Percentiles rank a stretch among this genome's conserved stretches.
Evolutionary conservation across 495 filamentous ascomycete species (phyloP).

Genomic region (Talaromyces thailandensis): DNA sequence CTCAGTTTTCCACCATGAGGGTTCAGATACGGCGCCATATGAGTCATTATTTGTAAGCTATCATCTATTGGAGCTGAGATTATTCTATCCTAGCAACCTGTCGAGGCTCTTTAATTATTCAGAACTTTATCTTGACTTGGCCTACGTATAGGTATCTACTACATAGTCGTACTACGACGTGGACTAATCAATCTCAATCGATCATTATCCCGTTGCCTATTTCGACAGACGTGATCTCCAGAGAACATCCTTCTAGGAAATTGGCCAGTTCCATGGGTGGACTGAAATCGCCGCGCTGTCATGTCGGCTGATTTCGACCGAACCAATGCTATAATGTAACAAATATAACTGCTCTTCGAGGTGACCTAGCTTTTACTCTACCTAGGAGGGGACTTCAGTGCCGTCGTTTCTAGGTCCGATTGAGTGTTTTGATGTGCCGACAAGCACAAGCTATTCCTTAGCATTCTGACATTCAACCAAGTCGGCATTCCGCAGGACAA

Average conservation of each 20-base stretch:
- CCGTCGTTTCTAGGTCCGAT: no score
- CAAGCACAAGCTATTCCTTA: no score
- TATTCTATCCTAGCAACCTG: no score
- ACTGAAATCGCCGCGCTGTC: background rate
- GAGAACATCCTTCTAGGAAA: background rate
- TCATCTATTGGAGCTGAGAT: background rate
- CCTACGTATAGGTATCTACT: background rate
- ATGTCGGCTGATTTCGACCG: background rate
- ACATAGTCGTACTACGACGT: no score
- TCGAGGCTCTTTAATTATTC: background rate
- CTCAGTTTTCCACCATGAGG: background rate
- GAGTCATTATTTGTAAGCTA: background rate
- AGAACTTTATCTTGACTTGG: background rate
- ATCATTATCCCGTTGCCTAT: background rate
- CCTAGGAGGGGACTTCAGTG: no score
- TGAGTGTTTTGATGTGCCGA: no score
- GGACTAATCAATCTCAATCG: background rate
- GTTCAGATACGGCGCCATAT: background rate
- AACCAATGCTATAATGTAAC: background rate
- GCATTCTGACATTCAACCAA: no score
- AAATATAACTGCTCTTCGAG: no score
- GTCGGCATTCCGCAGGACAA: no score
- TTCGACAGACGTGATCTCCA: background rate
- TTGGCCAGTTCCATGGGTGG: no score
- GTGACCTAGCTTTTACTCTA: no score